Percentiles rank a stretch among this genome's conserved stretches.
Conservation (phyloP, 2,329 filamentous ascomycete genomes). For the Sporothrix phasma region DNA sequence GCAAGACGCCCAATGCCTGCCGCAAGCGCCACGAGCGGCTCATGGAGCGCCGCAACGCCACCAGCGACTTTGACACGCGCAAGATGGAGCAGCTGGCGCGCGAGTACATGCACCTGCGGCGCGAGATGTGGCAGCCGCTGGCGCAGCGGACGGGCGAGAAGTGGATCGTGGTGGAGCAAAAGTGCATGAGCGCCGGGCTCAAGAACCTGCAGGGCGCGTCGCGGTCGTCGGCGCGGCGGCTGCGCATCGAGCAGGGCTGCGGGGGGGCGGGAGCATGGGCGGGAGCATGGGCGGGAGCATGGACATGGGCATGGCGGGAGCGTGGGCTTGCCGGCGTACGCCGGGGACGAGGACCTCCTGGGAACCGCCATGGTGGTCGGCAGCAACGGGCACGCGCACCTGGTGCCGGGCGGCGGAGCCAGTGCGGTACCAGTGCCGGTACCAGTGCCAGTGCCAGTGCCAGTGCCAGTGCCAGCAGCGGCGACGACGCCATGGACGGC, state of each 20-base stretch:
- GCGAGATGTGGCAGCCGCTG: constrained; percentile 71
- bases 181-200: constrained; percentile 75
- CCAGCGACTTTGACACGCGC: constrained; percentile 63
- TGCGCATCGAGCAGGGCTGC: constrained; percentile 47
- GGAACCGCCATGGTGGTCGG: constrained; percentile 29
- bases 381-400: constrained; percentile 35
- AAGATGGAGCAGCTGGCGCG: constrained; percentile 65
- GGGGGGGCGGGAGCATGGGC: too few species aligned
- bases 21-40: constrained; percentile 81
- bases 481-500: constrained; percentile 41
- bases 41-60: constrained; percentile 62
- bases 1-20: constrained; percentile 73
- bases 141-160: constrained; percentile 69
- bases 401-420: constrained; percentile 44
- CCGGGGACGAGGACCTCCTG: constrained; percentile 36
- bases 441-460: too few species aligned
- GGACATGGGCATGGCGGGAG: constrained; percentile 30
- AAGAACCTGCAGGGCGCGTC: constrained; percentile 68
- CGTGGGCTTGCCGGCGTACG: constrained; percentile 54
- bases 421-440: too few species aligned
- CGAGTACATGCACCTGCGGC: constrained; percentile 69
- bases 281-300: too few species aligned
- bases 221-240: constrained; percentile 55
- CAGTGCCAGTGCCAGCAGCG: constrained; percentile 28
- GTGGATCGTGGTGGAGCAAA: constrained; percentile 61